Base-by-base conservation (phyloP, 108 stramenopile species). In the Cyclotella cryptica region DNA sequence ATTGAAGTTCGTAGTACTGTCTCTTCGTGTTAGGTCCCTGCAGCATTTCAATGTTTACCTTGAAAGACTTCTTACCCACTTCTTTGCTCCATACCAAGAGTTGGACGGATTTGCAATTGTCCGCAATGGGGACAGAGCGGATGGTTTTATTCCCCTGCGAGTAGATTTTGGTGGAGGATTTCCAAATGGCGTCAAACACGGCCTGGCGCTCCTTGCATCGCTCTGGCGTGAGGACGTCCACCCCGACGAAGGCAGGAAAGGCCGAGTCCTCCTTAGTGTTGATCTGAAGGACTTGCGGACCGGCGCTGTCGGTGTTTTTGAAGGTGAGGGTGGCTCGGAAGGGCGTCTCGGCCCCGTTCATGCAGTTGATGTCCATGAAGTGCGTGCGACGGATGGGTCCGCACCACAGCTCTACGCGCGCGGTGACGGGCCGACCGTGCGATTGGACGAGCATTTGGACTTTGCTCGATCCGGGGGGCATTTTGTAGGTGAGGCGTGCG, bases 361-460 rank as follows among this genome's bases (percentile, higher is more conserved):
- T 90, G 65, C 71, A 65, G 60, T 78, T 77, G 70, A 89, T 86
- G 62, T 84, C 78, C 59, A 88, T 65, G 39, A 75, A 79, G 85
- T 92, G 91, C 13, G 78, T 83, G 35, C 70, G 71, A 75, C 91
- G 87, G 19, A 87, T 71, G 21, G 91, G 91, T 39, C 91, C 91
- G 30, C 88, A 68, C 91, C 91, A 92, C 18, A 90, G 66, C 67
- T 89, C 82, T 11, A 88, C 89, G 41, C 78, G 77, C 13, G 86
- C 88, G 58, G 87, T 88, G 53, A 92, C 35, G 19, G 91, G 91
- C 57, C 91, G 88, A 15, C 91, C 91, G 30, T 90, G 80, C 65
- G 88, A 80, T 19, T 74, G 62, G 69, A 92, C 71, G 69, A 75
- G 71, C 43, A 84, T 79, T 57, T 89, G 89, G 14, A 76, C 64